phyloP scores from a whole-genome alignment of 1,139 yeast species.

The Candida tropicalis region DNA sequence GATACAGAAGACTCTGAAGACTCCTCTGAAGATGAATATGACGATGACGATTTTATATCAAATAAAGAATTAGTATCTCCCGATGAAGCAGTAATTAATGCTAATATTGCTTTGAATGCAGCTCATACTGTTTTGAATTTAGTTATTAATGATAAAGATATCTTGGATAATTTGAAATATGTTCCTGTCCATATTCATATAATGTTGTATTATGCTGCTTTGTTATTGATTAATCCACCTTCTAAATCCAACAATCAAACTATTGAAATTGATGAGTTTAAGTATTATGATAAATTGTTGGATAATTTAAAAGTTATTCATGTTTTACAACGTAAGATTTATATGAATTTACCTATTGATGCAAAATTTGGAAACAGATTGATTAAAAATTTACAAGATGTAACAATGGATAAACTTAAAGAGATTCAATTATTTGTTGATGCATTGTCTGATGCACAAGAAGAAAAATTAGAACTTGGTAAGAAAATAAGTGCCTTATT shows the following conservation, averaged over 20 bases:
- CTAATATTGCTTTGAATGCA: conserved; percentile 59
- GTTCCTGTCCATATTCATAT: conserved; percentile 74
- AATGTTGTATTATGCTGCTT: conserved; percentile 70
- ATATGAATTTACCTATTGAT: conserved; percentile 55
- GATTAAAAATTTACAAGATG: conserved; percentile 44
- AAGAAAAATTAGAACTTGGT: conserved; percentile 11
- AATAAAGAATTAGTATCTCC: conserved; percentile 40
- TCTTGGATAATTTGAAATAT: conserved; percentile 56
- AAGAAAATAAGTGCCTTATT: conserved; percentile 10
- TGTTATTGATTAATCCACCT: conserved; percentile 56
- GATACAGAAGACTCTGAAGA: conserved; percentile 21
- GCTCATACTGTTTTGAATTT: conserved; percentile 65
- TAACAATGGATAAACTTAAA: conserved; percentile 41
- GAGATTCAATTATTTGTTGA: conserved; percentile 17
- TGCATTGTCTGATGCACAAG: conserved; percentile 9
- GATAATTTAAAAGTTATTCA: conserved; percentile 36
- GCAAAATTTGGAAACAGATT: conserved; percentile 53
- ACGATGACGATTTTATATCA: conserved; percentile 36
- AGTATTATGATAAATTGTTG: conserved; percentile 26
- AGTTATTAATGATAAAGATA: conserved; percentile 62
- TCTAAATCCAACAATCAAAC: conserved; percentile 25
- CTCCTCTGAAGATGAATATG: conserved; percentile 28
- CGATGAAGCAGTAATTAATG: conserved; percentile 38
- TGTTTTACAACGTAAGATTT: conserved; percentile 44
- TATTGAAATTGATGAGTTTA: conserved; percentile 19